phyloP scores from a whole-genome alignment of 805 yeast species.

The Hanseniaspora pseudoguilliermondii region DNA sequence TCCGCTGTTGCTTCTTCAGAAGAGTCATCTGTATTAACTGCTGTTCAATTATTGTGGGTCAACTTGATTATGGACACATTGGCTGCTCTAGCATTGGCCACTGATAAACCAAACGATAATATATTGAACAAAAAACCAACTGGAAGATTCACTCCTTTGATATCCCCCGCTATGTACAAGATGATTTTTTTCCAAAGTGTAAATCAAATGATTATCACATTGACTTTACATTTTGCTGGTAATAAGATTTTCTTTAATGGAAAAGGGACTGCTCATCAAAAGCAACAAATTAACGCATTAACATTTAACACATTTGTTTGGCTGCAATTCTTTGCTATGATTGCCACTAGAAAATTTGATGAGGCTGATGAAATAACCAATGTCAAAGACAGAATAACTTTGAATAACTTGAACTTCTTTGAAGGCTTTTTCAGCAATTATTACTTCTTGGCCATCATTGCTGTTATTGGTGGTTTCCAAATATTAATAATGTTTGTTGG shows the following conservation, averaged over 20 bases:
- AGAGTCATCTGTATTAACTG: constrained; percentile 81
- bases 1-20: constrained; percentile 77
- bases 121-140: constrained; percentile 72
- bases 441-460: constrained; percentile 63
- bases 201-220: constrained; percentile 68
- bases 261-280: constrained; percentile 31
- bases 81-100: constrained; percentile 94
- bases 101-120: constrained; percentile 85
- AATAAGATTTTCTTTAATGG: constrained; percentile 38
- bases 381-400: constrained; percentile 46
- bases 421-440: constrained; percentile 69
- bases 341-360: constrained; percentile 82
- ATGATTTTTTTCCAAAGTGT: constrained; percentile 85
- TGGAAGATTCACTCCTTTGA: constrained; percentile 66
- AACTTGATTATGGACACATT: constrained; percentile 95
- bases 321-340: constrained; percentile 89
- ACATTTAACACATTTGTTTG: constrained; percentile 95
- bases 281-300: constrained; percentile 59
- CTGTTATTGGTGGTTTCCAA: constrained; percentile 72
- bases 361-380: constrained; percentile 59
- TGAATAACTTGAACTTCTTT: constrained; percentile 65
- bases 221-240: constrained; percentile 73
- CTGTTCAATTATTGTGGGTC: constrained; percentile 95
- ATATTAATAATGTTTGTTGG: constrained; percentile 90
- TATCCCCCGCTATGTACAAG: constrained; percentile 92